Conservation (phyloP, 805 yeast species). For the Kodamaea neixiangensis region DNA sequence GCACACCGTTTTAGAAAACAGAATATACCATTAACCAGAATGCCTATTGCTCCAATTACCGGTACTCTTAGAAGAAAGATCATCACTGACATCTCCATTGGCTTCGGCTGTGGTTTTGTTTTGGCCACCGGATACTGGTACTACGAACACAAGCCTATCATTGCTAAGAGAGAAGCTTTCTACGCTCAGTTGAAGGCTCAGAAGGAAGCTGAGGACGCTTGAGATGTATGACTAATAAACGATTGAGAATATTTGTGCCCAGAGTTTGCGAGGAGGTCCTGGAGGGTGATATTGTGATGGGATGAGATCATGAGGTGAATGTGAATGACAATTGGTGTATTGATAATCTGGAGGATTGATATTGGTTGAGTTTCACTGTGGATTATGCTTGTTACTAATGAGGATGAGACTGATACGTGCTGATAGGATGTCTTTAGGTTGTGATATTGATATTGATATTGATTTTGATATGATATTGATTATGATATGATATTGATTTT, state of each 20-base stretch:
- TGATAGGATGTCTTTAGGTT: neutral
- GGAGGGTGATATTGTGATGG: too few relatives aligned
- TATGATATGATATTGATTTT: neutral
- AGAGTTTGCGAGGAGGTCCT: neutral
- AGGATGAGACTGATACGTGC: neutral
- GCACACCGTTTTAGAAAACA: neutral
- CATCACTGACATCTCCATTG: conserved; percentile 74
- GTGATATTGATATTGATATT: neutral
- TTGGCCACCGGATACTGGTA: conserved; percentile 75
- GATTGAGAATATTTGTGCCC: neutral
- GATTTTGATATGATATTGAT: neutral
- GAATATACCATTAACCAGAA: conserved; percentile 24
- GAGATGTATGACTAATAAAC: conserved; percentile 7
- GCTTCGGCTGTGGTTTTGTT: conserved; percentile 60
- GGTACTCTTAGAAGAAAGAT: conserved; percentile 82
- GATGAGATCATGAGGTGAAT: conserved; percentile 2
- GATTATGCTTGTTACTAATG: neutral
- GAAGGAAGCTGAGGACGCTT: conserved; percentile 60
- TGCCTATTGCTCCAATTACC: conserved; percentile 84
- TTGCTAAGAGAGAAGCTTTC: conserved; percentile 79
- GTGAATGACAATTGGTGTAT: neutral
- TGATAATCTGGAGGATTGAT: neutral
- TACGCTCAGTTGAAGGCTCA: conserved; percentile 76
- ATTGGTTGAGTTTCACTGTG: neutral
- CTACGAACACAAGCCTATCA: conserved; percentile 77